phyloP scores from a whole-genome alignment of 129 eudicot species.

The Glebionis coronaria region DNA sequence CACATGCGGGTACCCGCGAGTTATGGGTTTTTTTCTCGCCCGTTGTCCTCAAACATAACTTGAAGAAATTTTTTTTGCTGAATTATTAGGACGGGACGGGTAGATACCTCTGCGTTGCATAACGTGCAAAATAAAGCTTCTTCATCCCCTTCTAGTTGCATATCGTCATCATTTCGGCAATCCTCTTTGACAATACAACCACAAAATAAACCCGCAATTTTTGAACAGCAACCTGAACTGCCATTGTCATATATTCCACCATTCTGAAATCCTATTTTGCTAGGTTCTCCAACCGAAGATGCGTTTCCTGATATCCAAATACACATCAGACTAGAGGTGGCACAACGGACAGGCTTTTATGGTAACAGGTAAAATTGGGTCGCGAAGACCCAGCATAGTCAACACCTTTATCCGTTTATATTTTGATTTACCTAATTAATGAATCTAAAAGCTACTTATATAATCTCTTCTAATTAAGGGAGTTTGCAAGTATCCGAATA shows the following conservation, averaged over 20 bases:
- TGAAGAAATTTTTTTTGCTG: background rate
- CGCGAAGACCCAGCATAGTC: background rate
- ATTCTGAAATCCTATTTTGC: conserved; percentile 40
- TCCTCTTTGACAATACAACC: conserved; percentile 77
- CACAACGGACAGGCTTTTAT: background rate
- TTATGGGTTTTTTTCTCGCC: too few species aligned
- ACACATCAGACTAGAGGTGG: background rate
- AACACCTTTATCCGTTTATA: background rate
- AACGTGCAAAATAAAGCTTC: conserved; percentile 96
- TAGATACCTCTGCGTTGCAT: conserved; percentile 85
- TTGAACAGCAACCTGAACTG: conserved; percentile 52
- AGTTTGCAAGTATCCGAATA: background rate
- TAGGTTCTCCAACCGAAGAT: conserved; percentile 57
- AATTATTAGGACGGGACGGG: background rate
- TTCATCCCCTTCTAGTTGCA: conserved; percentile 57
- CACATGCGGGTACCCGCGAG: too few species aligned
- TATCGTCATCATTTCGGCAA: conserved; percentile 70
- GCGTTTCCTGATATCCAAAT: conserved; percentile 39
- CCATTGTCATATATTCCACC: conserved; percentile 42
- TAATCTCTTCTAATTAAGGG: background rate
- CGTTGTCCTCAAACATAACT: too few species aligned
- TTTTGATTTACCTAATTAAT: background rate
- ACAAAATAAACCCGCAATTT: conserved; percentile 59
- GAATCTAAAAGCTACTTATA: background rate
- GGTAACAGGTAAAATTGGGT: background rate